Conservation (phyloP, 768 basidiomycete genomes). For the Cystofilobasidium macerans region DNA sequence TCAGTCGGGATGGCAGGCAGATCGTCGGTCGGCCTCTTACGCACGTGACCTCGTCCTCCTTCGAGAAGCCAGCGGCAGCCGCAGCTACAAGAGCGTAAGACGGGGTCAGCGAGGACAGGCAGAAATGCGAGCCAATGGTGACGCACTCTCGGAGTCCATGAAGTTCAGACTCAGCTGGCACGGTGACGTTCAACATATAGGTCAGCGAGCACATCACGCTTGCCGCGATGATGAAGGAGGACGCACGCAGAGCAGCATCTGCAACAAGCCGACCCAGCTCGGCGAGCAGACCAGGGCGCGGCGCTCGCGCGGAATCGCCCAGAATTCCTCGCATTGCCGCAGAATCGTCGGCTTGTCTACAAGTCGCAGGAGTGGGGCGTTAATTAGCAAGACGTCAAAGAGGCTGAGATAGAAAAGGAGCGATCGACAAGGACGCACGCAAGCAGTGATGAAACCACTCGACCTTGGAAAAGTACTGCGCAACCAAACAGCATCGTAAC, state of each 20-base stretch:
- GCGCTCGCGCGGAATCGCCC: constrained; percentile 33
- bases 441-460: constrained; percentile 26
- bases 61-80: constrained; percentile 32
- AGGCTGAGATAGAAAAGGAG: not conserved
- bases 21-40: no score
- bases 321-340: constrained; percentile 38
- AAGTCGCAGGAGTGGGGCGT: no score
- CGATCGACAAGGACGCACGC: constrained; percentile 1
- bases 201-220: not conserved
- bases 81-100: not conserved
- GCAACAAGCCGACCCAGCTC: constrained; percentile 36
- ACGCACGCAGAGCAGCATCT: constrained; percentile 36
- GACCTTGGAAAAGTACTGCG: constrained; percentile 18
- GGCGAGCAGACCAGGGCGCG: constrained; percentile 35
- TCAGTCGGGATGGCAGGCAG: not conserved
- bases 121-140: not conserved
- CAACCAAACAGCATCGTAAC: not conserved
- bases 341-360: constrained; percentile 34
- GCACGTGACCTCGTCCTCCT: constrained; percentile 30
- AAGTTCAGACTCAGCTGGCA: constrained; percentile 38
- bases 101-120: not conserved
- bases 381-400: not conserved
- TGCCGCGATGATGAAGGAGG: not conserved
- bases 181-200: no score
- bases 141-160: constrained; percentile 31